A percentile compares a stretch with the other conserved stretches of the same genome.
These are phyloP conservation scores for Penicillium aurantiogriseum DNA, from an alignment of 2,329 filamentous ascomycete species.

Conservation along the genomic window DNA sequence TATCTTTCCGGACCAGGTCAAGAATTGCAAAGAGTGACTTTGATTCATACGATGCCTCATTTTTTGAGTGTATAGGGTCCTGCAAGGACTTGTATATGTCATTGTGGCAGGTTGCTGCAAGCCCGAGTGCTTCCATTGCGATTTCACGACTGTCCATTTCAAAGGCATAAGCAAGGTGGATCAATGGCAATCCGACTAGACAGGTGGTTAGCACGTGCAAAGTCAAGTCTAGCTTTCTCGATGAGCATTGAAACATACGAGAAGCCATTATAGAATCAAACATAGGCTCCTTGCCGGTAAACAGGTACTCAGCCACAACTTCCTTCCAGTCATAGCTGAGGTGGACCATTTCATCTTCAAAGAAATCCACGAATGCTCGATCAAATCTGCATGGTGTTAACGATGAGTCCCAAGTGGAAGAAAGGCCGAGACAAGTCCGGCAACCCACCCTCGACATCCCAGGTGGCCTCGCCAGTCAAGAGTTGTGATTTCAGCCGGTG, in stretches of 20 bases:
- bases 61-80: constrained; percentile 64
- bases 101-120: constrained; percentile 62
- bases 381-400: constrained; percentile 61
- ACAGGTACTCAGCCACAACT: constrained; percentile 73
- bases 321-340: constrained; percentile 81
- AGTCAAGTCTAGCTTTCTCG: background rate
- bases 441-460: constrained; percentile 63
- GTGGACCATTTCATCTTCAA: constrained; percentile 81
- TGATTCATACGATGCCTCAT: constrained; percentile 58
- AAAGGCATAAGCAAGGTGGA: constrained; percentile 90
- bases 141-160: constrained; percentile 83
- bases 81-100: constrained; percentile 65
- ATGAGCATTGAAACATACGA: constrained; percentile 54
- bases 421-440: background rate
- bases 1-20: constrained; percentile 65
- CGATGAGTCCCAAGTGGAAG: background rate
- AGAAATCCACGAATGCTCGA: constrained; percentile 89
- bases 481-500: constrained; percentile 77
- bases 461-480: constrained; percentile 85
- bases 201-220: constrained; percentile 26
- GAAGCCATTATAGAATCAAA: constrained; percentile 77
- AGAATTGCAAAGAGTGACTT: constrained; percentile 70
- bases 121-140: constrained; percentile 80
- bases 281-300: constrained; percentile 66
- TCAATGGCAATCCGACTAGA: constrained; percentile 85